A percentile compares a stretch with the other conserved stretches of the same genome.
Conservation (phyloP, 108 stramenopile species). For the Stephanodiscus triporus region DNA sequence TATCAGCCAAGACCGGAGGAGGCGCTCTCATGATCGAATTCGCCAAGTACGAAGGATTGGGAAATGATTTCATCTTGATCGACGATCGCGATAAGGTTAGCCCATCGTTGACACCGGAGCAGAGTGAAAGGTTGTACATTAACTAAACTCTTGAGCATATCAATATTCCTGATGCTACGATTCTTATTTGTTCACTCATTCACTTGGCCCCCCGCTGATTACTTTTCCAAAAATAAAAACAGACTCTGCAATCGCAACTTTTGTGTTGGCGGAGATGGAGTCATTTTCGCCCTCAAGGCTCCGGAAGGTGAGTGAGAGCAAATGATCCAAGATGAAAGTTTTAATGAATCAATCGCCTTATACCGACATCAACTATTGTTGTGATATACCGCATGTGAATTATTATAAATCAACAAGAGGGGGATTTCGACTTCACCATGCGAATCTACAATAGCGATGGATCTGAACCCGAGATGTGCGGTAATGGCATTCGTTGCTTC, state of each 20-base stretch:
- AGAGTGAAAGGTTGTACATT: conserved; percentile 58
- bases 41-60: conserved; percentile 98
- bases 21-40: conserved; percentile 60
- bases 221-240: background rate
- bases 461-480: conserved; percentile 98
- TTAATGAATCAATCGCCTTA: background rate
- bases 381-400: background rate
- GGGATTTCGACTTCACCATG: conserved; percentile 94
- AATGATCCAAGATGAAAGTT: background rate
- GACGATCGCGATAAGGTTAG: conserved; percentile 85
- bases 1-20: conserved; percentile 24
- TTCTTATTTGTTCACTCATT: conserved; percentile 1
- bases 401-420: conserved; percentile 16
- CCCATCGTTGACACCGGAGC: conserved; percentile 86
- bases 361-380: background rate
- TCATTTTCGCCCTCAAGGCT: conserved; percentile 95
- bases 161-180: conserved; percentile 1
- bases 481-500: conserved; percentile 97
- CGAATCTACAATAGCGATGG: conserved; percentile 96
- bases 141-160: background rate
- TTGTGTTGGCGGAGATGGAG: conserved; percentile 96
- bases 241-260: conserved; percentile 92
- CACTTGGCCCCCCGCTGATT: background rate
- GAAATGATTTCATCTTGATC: conserved; percentile 98
- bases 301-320: conserved; percentile 48